Percentiles rank a stretch among this genome's conserved stretches.
Evolutionary conservation across 495 filamentous ascomycete species (phyloP).

Genomic region (Aspergillus ellipticus): DNA sequence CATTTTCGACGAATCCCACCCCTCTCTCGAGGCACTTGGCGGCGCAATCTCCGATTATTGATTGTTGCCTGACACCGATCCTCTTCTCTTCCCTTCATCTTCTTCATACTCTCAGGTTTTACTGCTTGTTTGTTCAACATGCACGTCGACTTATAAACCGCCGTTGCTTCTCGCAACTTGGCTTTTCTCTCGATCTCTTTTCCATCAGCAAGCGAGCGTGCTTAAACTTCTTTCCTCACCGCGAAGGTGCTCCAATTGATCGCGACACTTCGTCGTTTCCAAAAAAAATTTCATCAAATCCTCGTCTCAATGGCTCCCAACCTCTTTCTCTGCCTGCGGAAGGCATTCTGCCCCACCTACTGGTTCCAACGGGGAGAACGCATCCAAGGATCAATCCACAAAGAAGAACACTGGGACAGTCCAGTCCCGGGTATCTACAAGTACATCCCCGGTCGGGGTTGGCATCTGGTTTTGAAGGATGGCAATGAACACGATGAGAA

Average conservation of each 20-base stretch:
- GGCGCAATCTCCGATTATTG: slow-evolving; percentile 4
- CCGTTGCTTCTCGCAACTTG: slow-evolving; percentile 17
- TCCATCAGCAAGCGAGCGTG: slow-evolving; percentile 21
- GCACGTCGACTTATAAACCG: slow-evolving; percentile 36
- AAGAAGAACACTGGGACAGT: slow-evolving; percentile 44
- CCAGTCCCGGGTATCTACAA: slow-evolving; percentile 45
- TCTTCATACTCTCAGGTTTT: slow-evolving; percentile 15
- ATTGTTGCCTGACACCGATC: slow-evolving; percentile 3
- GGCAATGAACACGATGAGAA: slow-evolving; percentile 37
- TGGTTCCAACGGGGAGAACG: slow-evolving; percentile 43
- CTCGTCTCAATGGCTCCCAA: slow-evolving; percentile 42
- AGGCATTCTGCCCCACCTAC: slow-evolving; percentile 39
- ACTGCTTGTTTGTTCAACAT: slow-evolving; percentile 24
- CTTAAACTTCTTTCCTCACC: slow-evolving; percentile 9
- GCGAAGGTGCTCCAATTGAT: slow-evolving; percentile 3
- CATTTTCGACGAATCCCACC: slow-evolving; percentile 1
- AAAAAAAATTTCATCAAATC: neutral
- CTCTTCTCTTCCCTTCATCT: slow-evolving; percentile 2
- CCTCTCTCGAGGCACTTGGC: neutral
- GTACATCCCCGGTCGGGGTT: slow-evolving; percentile 41
- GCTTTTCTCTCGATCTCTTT: slow-evolving; percentile 21
- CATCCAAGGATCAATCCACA: slow-evolving; percentile 32
- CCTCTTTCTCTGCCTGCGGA: slow-evolving; percentile 42
- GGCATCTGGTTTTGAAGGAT: slow-evolving; percentile 42
- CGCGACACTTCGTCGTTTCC: neutral